phyloP scores from a whole-genome alignment of 2,329 filamentous ascomycete genomes.

The Fusarium drepaniforme region DNA sequence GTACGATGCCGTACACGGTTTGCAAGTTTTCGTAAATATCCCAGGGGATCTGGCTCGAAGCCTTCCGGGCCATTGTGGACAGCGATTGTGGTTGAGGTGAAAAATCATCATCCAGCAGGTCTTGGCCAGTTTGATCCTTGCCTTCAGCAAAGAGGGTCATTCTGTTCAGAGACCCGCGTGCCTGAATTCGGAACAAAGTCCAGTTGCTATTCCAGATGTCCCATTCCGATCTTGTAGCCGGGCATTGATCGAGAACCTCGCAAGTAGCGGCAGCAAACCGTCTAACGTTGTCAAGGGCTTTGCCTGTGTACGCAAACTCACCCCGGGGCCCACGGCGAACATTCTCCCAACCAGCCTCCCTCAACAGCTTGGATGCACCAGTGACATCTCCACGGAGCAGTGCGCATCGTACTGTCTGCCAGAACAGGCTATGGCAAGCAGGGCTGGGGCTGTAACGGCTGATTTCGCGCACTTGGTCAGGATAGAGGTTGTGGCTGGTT shows the following conservation, averaged over 20 bases:
- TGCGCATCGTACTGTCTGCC: conserved; percentile 83
- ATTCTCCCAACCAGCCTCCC: conserved; percentile 81
- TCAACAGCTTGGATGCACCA: conserved; percentile 76
- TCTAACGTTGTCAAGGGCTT: conserved; percentile 83
- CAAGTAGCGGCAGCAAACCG: conserved; percentile 77
- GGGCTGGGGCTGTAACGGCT: conserved; percentile 76
- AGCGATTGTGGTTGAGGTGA: conserved; percentile 61
- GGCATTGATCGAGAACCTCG: conserved; percentile 78
- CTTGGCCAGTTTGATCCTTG: conserved; percentile 61
- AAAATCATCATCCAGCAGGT: conserved; percentile 49
- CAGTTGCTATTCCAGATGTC: conserved; percentile 85
- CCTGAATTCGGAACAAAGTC: conserved; percentile 84
- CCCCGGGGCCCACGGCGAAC: conserved; percentile 76
- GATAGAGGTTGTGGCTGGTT: conserved; percentile 78
- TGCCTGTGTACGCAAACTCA: conserved; percentile 77
- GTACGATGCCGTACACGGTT: conserved; percentile 82
- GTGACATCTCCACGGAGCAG: conserved; percentile 81
- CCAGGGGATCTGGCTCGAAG: conserved; percentile 90
- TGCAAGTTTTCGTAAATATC: conserved; percentile 88
- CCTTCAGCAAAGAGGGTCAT: conserved; percentile 86
- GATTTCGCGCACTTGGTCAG: conserved; percentile 75
- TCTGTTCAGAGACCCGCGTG: conserved; percentile 75
- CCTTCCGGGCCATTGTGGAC: conserved; percentile 78
- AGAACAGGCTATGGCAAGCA: conserved; percentile 82
- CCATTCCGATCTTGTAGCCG: conserved; percentile 80